Evolutionary conservation across 768 basidiomycete species (phyloP).

Genomic region (Cubamyces sp.): DNA sequence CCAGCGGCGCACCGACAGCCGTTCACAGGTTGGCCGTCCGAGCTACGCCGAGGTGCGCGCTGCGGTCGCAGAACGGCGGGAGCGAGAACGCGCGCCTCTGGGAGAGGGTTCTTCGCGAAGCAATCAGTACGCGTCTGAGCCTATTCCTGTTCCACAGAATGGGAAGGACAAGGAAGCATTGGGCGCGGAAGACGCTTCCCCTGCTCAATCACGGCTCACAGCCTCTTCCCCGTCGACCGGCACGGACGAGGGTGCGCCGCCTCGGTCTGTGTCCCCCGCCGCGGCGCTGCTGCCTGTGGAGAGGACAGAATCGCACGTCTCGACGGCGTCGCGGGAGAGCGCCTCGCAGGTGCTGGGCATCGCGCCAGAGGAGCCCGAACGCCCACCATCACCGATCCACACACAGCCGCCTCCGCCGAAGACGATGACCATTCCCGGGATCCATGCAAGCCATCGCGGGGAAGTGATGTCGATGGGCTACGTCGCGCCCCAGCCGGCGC

Average conservation of each 20-base stretch:
- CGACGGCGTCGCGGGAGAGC: slow-evolving; percentile 23
- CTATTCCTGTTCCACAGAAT: slow-evolving; percentile 40
- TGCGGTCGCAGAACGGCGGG: slow-evolving; percentile 70
- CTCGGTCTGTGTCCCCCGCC: slow-evolving; percentile 10
- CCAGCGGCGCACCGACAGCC: slow-evolving; percentile 18
- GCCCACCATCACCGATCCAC: slow-evolving; percentile 56
- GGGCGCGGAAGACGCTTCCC: slow-evolving; percentile 12
- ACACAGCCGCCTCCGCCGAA: slow-evolving; percentile 75
- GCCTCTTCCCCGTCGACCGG: slow-evolving; percentile 3
- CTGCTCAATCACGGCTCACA: slow-evolving; percentile 1
- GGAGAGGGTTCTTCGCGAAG: slow-evolving; percentile 26
- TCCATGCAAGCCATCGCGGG: slow-evolving; percentile 82
- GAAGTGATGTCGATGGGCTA: slow-evolving; percentile 88
- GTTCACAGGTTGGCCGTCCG: slow-evolving; percentile 42
- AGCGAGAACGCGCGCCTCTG: slow-evolving; percentile 42
- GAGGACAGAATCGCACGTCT: slow-evolving; percentile 35
- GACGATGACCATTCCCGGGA: slow-evolving; percentile 87
- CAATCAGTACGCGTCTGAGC: slow-evolving; percentile 30
- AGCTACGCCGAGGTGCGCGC: slow-evolving; percentile 78
- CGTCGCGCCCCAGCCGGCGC: slow-evolving; percentile 51
- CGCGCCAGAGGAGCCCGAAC: slow-evolving; percentile 36
- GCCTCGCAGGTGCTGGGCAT: slow-evolving; percentile 23
- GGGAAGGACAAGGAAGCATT: slow-evolving; percentile 30
- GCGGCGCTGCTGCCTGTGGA: slow-evolving; percentile 42
- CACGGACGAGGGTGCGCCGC: slow-evolving; percentile 1